Conservation (phyloP, 2,329 filamentous ascomycete genomes). For the Cordyceps tenuipes region DNA sequence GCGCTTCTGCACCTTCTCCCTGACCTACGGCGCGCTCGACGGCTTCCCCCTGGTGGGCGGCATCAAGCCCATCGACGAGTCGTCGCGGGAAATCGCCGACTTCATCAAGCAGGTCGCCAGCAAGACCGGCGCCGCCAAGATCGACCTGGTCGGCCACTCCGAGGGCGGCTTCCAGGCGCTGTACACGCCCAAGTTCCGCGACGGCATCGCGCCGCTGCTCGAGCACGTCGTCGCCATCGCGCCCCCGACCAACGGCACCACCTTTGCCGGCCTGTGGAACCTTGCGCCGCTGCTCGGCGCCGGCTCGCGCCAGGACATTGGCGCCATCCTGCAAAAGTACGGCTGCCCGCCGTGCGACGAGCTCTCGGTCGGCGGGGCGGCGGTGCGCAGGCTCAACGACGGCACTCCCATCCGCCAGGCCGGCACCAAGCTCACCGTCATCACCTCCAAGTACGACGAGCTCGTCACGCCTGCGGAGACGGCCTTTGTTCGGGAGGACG, state of each 20-base stretch:
- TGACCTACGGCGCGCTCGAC: slow-evolving; percentile 16
- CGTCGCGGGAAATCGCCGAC: slow-evolving; percentile 14
- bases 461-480: slow-evolving; percentile 13
- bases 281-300: slow-evolving; percentile 9
- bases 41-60: slow-evolving; percentile 16
- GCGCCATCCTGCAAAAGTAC: slow-evolving; percentile 8
- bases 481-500: slow-evolving; percentile 11
- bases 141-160: slow-evolving; percentile 18
- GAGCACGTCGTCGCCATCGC: slow-evolving; percentile 16
- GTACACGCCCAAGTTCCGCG: slow-evolving; percentile 16
- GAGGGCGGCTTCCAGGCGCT: slow-evolving; percentile 18
- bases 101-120: slow-evolving; percentile 14
- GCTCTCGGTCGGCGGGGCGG: slow-evolving; percentile 11
- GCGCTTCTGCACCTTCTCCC: slow-evolving; percentile 17
- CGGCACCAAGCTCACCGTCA: slow-evolving; percentile 15
- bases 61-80: slow-evolving; percentile 15
- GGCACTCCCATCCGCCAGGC: slow-evolving; percentile 12
- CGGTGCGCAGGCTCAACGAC: slow-evolving; percentile 13
- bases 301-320: neutral
- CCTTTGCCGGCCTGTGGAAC: slow-evolving; percentile 13
- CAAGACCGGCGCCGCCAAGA: slow-evolving; percentile 15
- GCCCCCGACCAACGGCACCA: slow-evolving; percentile 18
- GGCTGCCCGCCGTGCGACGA: slow-evolving; percentile 16
- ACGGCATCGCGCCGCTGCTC: slow-evolving; percentile 11
- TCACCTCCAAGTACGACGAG: slow-evolving; percentile 13